These are phyloP conservation scores for Botrytis tulipae DNA, from an alignment of 2,329 filamentous ascomycete genomes.

Conservation along the genomic window DNA sequence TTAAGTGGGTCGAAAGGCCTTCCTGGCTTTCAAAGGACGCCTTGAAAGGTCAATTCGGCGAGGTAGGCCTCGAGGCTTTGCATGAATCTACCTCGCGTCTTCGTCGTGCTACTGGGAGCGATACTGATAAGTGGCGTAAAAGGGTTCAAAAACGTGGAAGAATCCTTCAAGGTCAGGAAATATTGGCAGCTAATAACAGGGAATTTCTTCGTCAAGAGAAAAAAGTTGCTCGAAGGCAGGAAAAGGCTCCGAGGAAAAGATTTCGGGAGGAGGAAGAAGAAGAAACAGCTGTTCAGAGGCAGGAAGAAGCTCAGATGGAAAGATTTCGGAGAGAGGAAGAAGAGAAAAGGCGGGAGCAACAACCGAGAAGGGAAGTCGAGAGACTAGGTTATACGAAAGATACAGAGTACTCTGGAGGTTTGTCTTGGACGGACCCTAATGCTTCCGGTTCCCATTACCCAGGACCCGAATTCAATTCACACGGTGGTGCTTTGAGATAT, in stretches of 20 bases:
- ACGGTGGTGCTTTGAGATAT: background rate
- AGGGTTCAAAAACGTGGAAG: accelerated
- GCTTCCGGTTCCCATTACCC: background rate
- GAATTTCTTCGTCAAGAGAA: too few species aligned
- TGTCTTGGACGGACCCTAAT: background rate
- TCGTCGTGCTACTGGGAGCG: accelerated
- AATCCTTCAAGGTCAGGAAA: too few species aligned
- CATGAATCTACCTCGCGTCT: background rate
- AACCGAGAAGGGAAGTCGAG: background rate
- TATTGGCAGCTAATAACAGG: too few species aligned
- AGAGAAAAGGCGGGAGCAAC: background rate
- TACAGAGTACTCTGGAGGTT: background rate
- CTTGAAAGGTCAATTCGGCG: background rate
- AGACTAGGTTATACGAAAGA: background rate
- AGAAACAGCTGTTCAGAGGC: too few species aligned
- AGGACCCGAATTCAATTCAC: background rate
- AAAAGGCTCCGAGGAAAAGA: background rate
- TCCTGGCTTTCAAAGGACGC: background rate
- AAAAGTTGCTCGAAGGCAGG: background rate
- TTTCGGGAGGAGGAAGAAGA: too few species aligned
- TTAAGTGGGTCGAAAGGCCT: background rate
- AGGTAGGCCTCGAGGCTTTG: background rate
- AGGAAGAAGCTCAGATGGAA: background rate
- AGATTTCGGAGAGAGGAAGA: background rate
- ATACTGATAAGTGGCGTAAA: accelerated